Base-by-base conservation (phyloP, 805 yeast species). In the Candida broadrunensis region DNA sequence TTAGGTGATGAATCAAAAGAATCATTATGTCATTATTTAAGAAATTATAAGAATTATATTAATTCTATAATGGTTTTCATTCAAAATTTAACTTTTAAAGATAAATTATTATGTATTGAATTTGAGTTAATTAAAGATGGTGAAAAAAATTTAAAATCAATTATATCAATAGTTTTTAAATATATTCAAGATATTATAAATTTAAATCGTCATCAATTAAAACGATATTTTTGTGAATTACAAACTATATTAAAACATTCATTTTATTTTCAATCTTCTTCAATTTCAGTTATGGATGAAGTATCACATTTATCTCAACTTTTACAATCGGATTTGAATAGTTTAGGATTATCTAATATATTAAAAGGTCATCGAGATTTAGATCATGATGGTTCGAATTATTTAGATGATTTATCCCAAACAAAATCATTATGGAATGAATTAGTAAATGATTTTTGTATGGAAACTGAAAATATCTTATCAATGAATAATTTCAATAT, bases 1-100 rank as follows among this genome's bases (percentile, higher is more conserved):
- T 59, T 83, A 37, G 91, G 91, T 1, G 81, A 80, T 55, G 91
- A 85, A 58, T 60, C 79, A 4, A 41, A 48, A 2, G 73, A 73
- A 0, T 76, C 88, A 0, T 52, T 84, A 5, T 72, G 73, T 45
- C 56, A 68, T 4, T 52, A 49, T 14, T 57, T 81, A 8, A 61
- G 60, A 16, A 37, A 44, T 4, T 24, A 39, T 6, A 52, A 48
- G 30, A 71, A 61, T 16, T 67, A 58, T 43, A 66, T 68, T 12
- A 56, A 67, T 1, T 54, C 61, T 0, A 58, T 78, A 2, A 51
- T 54, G 31, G 77, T 83, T 0, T 77, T 60, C 43, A 51, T 61
- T 1, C 74, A 78, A 16, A 45, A 52, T 2, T 49, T 76, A 20
- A 48, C 75, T 2, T 39, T 50, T 1, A 61, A 58, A 1, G 59